Conservation (phyloP, 495 filamentous ascomycete species). For the Daldinia vernicosa region DNA sequence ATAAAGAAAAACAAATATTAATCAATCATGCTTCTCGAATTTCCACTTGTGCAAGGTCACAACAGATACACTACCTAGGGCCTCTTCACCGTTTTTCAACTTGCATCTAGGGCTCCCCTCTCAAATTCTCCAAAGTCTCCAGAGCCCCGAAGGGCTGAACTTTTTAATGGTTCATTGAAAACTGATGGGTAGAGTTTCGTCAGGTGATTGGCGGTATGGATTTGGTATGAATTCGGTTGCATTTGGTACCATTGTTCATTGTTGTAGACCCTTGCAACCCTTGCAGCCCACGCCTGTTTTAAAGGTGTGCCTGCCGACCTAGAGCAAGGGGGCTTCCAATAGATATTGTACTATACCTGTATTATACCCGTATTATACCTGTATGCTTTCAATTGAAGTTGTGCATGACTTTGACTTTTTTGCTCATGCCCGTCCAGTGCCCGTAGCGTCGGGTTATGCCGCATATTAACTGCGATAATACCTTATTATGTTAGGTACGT, state of each 20-base stretch:
- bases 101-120: not conserved
- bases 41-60: constrained; percentile 30
- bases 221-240: not conserved
- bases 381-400: constrained; percentile 1
- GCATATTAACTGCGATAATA: constrained; percentile 9
- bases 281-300: constrained; percentile 18
- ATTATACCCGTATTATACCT: too few relatives aligned
- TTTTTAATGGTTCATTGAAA: constrained; percentile 12
- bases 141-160: constrained; percentile 38
- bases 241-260: constrained; percentile 23
- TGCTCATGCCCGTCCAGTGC: not conserved
- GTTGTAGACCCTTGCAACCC: constrained; percentile 29
- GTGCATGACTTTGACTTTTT: not conserved
- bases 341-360: not conserved
- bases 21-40: constrained; percentile 35
- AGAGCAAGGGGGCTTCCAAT: constrained; percentile 16
- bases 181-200: constrained; percentile 6
- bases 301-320: constrained; percentile 26
- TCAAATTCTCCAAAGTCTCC: constrained; percentile 29
- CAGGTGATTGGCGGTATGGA: constrained; percentile 37
- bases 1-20: constrained; percentile 23
- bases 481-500: too few relatives aligned
- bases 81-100: constrained; percentile 23
- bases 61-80: constrained; percentile 24
- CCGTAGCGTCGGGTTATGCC: constrained; percentile 29